These are phyloP conservation scores for Trichoderma pleuroti DNA, from an alignment of 2,329 filamentous ascomycete genomes.

Conservation along the genomic window DNA sequence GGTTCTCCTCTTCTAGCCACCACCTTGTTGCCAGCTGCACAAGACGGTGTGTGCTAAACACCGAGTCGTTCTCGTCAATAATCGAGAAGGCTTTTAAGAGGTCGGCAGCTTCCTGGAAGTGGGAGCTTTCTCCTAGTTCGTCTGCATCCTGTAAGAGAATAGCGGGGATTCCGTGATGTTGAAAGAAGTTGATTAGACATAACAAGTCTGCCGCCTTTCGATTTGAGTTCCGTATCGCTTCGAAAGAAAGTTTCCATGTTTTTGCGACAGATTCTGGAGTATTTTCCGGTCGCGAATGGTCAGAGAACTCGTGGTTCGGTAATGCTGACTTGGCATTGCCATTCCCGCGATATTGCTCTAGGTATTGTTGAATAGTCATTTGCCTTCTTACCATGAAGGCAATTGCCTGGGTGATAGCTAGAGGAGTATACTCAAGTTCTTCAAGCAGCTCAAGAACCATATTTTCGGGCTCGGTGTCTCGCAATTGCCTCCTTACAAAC, in stretches of 20 bases:
- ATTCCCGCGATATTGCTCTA: slow-evolving; percentile 3
- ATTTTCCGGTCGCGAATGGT: neutral
- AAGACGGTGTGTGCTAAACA: slow-evolving; percentile 17
- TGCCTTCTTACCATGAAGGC: slow-evolving; percentile 4
- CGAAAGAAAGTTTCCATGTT: slow-evolving; percentile 8
- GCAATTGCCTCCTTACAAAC: neutral
- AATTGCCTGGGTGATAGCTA: slow-evolving; percentile 13
- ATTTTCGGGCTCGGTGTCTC: neutral
- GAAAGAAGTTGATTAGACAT: slow-evolving; percentile 16
- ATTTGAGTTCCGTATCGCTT: slow-evolving; percentile 8
- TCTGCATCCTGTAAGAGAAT: neutral
- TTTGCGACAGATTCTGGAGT: slow-evolving; percentile 5
- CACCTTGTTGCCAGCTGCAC: slow-evolving; percentile 15
- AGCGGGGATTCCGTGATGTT: slow-evolving; percentile 12
- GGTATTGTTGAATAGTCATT: neutral
- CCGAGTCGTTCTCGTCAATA: slow-evolving; percentile 2
- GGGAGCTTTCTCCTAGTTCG: neutral
- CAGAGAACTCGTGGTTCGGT: slow-evolving; percentile 9
- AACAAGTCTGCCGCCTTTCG: slow-evolving; percentile 12
- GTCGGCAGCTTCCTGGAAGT: slow-evolving; percentile 2
- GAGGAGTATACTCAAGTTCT: slow-evolving; percentile 2
- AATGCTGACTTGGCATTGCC: slow-evolving; percentile 1
- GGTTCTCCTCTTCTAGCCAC: slow-evolving; percentile 15
- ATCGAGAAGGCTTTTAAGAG: slow-evolving; percentile 15
- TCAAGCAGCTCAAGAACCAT: neutral